Evolutionary conservation across 2,329 filamentous ascomycete genomes (phyloP).

Genomic region (Ophiostoma angusticollis): DNA sequence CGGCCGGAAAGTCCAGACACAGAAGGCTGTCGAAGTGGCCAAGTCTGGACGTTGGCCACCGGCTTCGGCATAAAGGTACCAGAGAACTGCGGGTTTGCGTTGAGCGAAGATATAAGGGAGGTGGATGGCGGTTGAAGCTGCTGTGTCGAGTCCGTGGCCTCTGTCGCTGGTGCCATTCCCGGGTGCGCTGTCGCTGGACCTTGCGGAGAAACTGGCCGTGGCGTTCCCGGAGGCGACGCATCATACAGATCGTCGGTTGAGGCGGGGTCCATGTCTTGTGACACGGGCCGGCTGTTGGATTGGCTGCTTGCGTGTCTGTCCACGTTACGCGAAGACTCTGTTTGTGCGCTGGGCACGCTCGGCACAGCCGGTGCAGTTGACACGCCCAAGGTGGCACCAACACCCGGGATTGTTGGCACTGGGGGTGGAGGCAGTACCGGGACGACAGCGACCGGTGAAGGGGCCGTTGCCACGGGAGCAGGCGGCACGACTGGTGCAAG

Average conservation of each 20-base stretch:
- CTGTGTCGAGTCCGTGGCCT: neutral
- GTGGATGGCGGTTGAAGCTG: neutral
- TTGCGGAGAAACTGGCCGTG: neutral
- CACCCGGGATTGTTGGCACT: neutral
- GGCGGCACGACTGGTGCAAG: slow-evolving; percentile 3
- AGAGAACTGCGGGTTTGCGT: no score
- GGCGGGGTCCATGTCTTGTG: neutral
- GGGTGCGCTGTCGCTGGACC: neutral
- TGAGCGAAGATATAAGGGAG: neutral
- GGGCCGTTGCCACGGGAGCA: slow-evolving; percentile 6
- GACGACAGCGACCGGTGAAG: slow-evolving; percentile 1
- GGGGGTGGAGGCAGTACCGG: neutral
- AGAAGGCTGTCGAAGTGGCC: slow-evolving; percentile 10
- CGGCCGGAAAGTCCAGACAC: slow-evolving; percentile 1
- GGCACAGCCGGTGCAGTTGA: no score
- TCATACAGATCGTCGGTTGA: slow-evolving; percentile 10
- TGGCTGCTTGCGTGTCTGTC: slow-evolving; percentile 1
- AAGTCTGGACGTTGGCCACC: slow-evolving; percentile 10
- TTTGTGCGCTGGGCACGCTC: no score
- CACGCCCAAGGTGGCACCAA: slow-evolving; percentile 5
- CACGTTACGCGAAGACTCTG: neutral
- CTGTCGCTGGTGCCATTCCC: slow-evolving; percentile 4
- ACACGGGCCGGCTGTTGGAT: neutral
- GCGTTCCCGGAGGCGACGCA: slow-evolving; percentile 9
- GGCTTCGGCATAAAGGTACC: slow-evolving; percentile 8